Percentiles rank a stretch among this genome's conserved stretches.
Evolutionary conservation across 805 yeast species (phyloP).

Genomic region (Saturnispora gosingensis): DNA sequence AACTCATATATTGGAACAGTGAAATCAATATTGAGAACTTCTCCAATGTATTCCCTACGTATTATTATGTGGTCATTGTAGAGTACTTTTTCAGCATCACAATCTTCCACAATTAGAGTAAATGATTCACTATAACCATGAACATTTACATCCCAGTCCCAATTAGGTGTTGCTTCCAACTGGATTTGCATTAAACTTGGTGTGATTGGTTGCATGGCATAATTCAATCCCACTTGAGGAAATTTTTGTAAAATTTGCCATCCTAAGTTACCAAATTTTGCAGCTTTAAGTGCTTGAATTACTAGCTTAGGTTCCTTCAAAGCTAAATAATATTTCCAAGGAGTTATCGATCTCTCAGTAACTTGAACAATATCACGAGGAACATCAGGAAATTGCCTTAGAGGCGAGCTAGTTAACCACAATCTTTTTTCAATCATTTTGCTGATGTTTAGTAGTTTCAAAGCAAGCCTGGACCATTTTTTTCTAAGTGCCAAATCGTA

Average conservation of each 20-base stretch:
- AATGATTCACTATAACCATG: conserved; percentile 66
- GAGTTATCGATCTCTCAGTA: conserved; percentile 72
- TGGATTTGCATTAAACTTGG: conserved; percentile 56
- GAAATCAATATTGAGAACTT: conserved; percentile 53
- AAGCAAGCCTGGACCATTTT: conserved; percentile 62
- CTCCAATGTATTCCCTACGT: conserved; percentile 37
- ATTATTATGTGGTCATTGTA: conserved; percentile 47
- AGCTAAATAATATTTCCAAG: conserved; percentile 71
- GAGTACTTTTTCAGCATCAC: conserved; percentile 71
- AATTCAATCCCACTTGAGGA: conserved; percentile 55
- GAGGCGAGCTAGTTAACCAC: conserved; percentile 82
- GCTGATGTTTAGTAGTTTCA: conserved; percentile 50
- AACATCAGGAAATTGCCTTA: conserved; percentile 70
- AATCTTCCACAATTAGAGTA: conserved; percentile 66
- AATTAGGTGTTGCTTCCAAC: conserved; percentile 57
- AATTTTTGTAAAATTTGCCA: conserved; percentile 57
- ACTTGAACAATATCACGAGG: conserved; percentile 63
- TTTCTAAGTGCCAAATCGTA: conserved; percentile 65
- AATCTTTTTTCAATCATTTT: conserved; percentile 72
- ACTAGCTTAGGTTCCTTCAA: conserved; percentile 61
- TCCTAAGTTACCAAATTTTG: conserved; percentile 51
- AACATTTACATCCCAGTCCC: conserved; percentile 63
- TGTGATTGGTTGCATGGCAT: conserved; percentile 70
- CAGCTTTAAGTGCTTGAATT: conserved; percentile 71
- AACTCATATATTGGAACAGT: conserved; percentile 54